These are phyloP conservation scores for Pleurotus sapidus DNA, from an alignment of 768 basidiomycete genomes.

Conservation along the genomic window DNA sequence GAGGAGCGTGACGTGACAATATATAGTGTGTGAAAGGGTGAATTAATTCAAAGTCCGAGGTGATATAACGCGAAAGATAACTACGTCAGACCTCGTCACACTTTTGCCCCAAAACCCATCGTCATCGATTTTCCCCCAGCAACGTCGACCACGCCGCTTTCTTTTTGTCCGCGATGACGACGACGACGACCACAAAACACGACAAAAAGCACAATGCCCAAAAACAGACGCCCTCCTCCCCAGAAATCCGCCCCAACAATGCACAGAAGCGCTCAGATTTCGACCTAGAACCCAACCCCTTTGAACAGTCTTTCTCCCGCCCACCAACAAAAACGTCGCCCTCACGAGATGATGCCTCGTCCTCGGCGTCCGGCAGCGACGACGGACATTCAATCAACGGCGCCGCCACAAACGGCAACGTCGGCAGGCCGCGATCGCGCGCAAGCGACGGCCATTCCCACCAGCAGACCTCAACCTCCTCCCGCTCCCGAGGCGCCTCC, in stretches of 20 bases:
- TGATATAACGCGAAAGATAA: slow-evolving; percentile 3
- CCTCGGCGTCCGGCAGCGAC: slow-evolving; percentile 25
- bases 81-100: slow-evolving; percentile 8
- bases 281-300: slow-evolving; percentile 85
- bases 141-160: slow-evolving; percentile 22
- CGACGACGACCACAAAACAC: too few species aligned
- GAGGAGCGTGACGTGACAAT: not conserved
- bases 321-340: slow-evolving; percentile 50
- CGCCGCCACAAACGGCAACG: slow-evolving; percentile 27
- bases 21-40: not conserved
- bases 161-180: slow-evolving; percentile 4
- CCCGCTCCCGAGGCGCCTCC: slow-evolving; percentile 30
- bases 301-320: slow-evolving; percentile 89
- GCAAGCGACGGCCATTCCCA: slow-evolving; percentile 17
- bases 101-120: slow-evolving; percentile 13
- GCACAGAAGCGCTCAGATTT: slow-evolving; percentile 38
- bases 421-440: slow-evolving; percentile 10
- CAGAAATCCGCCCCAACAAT: slow-evolving; percentile 35
- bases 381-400: slow-evolving; percentile 22
- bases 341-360: slow-evolving; percentile 23
- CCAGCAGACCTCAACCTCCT: slow-evolving; percentile 23
- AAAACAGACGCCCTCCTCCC: slow-evolving; percentile 3
- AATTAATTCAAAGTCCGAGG: slow-evolving; percentile 2
- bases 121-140: slow-evolving; percentile 32
- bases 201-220: not conserved